A percentile compares a stretch with the other conserved stretches of the same genome.
phyloP scores from a whole-genome alignment of 176 grass and related monocot genomes.

The Alopecurus myosuroides region DNA sequence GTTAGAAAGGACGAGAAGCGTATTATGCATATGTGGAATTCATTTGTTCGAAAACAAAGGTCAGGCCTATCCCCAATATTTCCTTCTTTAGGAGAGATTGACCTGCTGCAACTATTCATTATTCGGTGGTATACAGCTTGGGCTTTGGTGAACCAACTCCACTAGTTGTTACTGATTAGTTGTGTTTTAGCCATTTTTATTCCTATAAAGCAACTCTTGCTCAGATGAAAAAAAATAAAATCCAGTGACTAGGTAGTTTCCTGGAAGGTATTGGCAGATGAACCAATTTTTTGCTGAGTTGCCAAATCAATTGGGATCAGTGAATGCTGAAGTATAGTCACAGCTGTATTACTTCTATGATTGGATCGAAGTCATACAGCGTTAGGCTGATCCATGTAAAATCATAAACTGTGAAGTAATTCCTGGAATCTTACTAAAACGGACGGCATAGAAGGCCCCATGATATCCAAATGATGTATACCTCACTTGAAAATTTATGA shows the following conservation, averaged over 20 bases:
- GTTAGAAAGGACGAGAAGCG: conserved; percentile 71
- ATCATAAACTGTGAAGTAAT: background rate
- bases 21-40: conserved; percentile 95
- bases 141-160: background rate
- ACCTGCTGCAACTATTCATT: background rate
- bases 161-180: background rate
- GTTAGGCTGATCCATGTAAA: background rate
- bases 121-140: background rate
- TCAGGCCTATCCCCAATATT: conserved; percentile 13
- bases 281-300: background rate
- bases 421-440: background rate
- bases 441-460: background rate
- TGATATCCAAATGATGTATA: background rate
- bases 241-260: background rate
- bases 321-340: background rate
- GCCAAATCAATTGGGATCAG: background rate
- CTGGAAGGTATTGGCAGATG: background rate
- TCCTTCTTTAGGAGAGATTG: conserved; percentile 21
- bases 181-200: background rate
- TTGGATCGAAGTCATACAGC: background rate
- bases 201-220: background rate
- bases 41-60: conserved; percentile 85
- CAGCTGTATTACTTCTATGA: background rate
- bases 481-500: background rate
- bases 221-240: background rate